Conservation (phyloP, 768 basidiomycete genomes). For the Galerina sulciceps region DNA sequence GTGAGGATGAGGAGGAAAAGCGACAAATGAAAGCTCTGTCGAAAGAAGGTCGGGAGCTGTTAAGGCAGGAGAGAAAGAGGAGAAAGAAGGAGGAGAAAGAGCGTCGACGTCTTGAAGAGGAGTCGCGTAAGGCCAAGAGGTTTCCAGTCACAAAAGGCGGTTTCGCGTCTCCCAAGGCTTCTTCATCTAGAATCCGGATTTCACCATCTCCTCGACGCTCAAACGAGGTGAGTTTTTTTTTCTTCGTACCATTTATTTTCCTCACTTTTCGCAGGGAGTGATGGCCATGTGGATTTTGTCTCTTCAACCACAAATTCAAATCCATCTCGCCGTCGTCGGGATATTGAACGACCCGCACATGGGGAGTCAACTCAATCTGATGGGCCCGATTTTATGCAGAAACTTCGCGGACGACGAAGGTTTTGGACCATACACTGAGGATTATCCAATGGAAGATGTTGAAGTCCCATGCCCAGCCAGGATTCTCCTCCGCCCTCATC, state of each 20-base stretch:
- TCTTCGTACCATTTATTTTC: background rate
- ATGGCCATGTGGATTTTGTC: background rate
- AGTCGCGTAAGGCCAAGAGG: conserved; percentile 18
- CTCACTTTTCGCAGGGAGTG: background rate
- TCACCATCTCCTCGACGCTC: background rate
- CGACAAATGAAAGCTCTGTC: conserved; percentile 30
- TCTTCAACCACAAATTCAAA: too few relatives aligned
- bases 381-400: conserved; percentile 3
- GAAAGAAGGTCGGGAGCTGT: conserved; percentile 35
- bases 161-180: background rate
- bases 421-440: conserved; percentile 7
- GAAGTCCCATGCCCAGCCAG: background rate
- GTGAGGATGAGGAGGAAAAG: conserved; percentile 45
- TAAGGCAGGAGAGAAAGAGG: conserved; percentile 23
- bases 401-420: conserved; percentile 12
- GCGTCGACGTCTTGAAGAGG: conserved; percentile 14
- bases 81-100: conserved; percentile 18
- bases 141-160: conserved; percentile 19
- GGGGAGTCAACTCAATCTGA: background rate
- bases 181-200: background rate
- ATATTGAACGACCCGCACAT: background rate
- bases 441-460: background rate
- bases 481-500: background rate
- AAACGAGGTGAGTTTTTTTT: background rate
- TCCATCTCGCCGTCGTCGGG: background rate